Base-by-base conservation (phyloP, 2,329 filamentous ascomycete genomes). In the Metarhizium rileyi region DNA sequence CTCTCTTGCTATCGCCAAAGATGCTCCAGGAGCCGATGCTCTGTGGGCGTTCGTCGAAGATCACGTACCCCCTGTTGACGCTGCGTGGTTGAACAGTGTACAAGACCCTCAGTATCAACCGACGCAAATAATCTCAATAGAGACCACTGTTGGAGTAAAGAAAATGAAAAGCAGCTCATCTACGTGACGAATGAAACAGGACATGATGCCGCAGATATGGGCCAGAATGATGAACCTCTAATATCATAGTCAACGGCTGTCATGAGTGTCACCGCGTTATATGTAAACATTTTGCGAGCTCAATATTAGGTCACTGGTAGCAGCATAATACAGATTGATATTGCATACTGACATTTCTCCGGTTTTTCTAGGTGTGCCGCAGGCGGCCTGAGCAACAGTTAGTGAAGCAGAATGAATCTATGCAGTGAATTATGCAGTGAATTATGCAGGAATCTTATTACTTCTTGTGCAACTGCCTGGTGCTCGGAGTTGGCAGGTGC, bases 1-100 rank as follows among this genome's bases (percentile, higher is more conserved):
- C 1, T 80, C 81, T 22, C 67, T 89, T 28, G 85, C 76, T 0
- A 62, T 89, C 6, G 63, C 71, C 20, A 68, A 70, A 6, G 74
- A 69, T 35, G 80, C 83, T 0, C 80, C 81, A 0, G 74, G 77
- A 40, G 72, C 77, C 0, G 72, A 72, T 46, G 71, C 76, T 1
- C 61, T 89, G 9, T 61, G 83, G 23, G 72, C 80, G 4, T 78
- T 81, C 55, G 72, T 81, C 1, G 64, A 70, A 27, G 66, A 73
- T 33, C 67, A 70, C 49, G 78, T 87, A 1, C 63, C 70, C 1
- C 62, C 71, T 1, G 66, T 84, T 23, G 66, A 77, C 33, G 70
- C 76, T 23, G 61, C 68, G 2, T 88, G 84, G 84, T 52, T 71
- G 16, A 56, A 63, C 3, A 56, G 57, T 18, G 49, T 53, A 10